These are phyloP conservation scores for Penicillium frequentans DNA, from an alignment of 2,329 filamentous ascomycete genomes.

Conservation along the genomic window DNA sequence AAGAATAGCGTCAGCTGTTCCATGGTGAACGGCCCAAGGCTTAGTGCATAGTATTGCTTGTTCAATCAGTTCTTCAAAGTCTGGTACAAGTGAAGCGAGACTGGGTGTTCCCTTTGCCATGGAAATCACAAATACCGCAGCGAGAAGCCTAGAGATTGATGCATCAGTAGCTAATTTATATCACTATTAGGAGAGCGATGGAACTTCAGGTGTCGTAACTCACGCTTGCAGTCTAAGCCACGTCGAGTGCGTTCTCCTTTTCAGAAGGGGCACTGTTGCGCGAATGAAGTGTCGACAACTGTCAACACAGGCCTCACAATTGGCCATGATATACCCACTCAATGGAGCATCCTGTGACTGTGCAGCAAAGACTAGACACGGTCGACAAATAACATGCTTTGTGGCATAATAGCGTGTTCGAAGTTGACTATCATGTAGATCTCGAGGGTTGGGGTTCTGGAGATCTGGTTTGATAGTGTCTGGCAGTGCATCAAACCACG, in stretches of 20 bases:
- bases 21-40: constrained; percentile 13
- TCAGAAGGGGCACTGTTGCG: constrained; percentile 9
- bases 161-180: background rate
- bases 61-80: constrained; percentile 14
- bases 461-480: constrained; percentile 14
- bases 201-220: background rate
- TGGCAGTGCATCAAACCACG: constrained; percentile 16
- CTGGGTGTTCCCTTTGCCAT: constrained; percentile 17
- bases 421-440: constrained; percentile 14
- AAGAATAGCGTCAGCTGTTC: constrained; percentile 14
- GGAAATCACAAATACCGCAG: constrained; percentile 17
- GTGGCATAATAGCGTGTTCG: constrained; percentile 16
- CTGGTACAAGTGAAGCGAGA: constrained; percentile 11
- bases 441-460: constrained; percentile 1
- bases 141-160: constrained; percentile 6
- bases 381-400: constrained; percentile 17
- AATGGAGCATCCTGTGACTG: constrained; percentile 4
- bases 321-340: constrained; percentile 9
- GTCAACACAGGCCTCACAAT: constrained; percentile 15
- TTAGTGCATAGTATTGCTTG: constrained; percentile 11
- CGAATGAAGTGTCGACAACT: constrained; percentile 17
- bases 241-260: constrained; percentile 12
- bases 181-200: background rate
- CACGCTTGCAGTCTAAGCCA: constrained; percentile 19
- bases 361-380: constrained; percentile 15